Evolutionary conservation across 2,329 filamentous ascomycete genomes (phyloP).

Genomic region (Hansfordia pulvinata): DNA sequence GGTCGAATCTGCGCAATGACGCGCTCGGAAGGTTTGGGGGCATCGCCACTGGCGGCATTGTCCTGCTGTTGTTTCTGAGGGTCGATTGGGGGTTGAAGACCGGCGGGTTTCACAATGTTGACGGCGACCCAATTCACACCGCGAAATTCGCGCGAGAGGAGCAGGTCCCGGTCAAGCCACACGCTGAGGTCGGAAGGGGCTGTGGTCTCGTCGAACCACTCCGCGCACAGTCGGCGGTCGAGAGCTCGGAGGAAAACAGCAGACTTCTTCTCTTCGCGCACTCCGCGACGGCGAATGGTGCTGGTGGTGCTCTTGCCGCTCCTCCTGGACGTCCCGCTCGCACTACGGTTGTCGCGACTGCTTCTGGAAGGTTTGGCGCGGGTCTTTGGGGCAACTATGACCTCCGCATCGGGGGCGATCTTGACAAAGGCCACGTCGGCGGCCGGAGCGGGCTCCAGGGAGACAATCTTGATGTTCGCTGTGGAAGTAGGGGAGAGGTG

Average conservation of each 20-base stretch:
- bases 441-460: conserved; percentile 61
- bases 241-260: conserved; percentile 70
- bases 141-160: conserved; percentile 58
- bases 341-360: conserved; percentile 65
- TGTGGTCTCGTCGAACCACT: conserved; percentile 66
- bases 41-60: conserved; percentile 42
- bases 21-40: conserved; percentile 43
- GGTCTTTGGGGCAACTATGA: conserved; percentile 91
- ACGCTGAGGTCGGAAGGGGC: conserved; percentile 50
- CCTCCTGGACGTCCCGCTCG: conserved; percentile 64
- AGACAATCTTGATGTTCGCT: conserved; percentile 77
- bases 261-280: conserved; percentile 52
- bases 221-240: conserved; percentile 52
- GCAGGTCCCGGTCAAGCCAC: conserved; percentile 73
- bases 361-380: conserved; percentile 54
- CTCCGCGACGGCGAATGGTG: conserved; percentile 42
- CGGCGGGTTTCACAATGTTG: conserved; percentile 75
- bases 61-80: conserved; percentile 55
- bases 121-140: conserved; percentile 68
- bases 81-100: conserved; percentile 57
- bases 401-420: conserved; percentile 85
- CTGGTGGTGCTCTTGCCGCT: conserved; percentile 66
- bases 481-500: conserved; percentile 93
- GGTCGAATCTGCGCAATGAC: conserved; percentile 61
- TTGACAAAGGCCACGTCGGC: conserved; percentile 71